These are phyloP conservation scores for Penstemon newberryi DNA, from an alignment of 257 asterid genomes.

Conservation along the genomic window DNA sequence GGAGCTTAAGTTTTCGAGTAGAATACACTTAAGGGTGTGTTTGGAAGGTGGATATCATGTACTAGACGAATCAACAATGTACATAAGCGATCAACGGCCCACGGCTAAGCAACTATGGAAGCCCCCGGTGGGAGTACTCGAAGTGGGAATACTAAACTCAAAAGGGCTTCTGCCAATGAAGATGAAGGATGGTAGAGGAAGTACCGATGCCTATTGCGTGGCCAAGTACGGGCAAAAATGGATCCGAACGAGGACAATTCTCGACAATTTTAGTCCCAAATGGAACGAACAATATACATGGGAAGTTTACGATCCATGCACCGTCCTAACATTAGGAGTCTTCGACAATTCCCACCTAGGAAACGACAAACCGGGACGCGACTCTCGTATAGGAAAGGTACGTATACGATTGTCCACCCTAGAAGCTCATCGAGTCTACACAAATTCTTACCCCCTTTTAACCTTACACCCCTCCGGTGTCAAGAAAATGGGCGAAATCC, in stretches of 20 bases:
- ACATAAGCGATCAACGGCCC: slow-evolving; percentile 34
- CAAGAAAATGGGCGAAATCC: slow-evolving; percentile 37
- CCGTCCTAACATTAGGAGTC: slow-evolving; percentile 33
- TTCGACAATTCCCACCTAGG: slow-evolving; percentile 31
- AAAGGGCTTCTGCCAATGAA: slow-evolving; percentile 31
- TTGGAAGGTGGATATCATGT: slow-evolving; percentile 43
- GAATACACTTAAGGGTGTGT: slow-evolving; percentile 31
- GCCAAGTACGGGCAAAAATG: slow-evolving; percentile 37
- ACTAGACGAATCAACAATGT: slow-evolving; percentile 34
- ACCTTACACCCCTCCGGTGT: slow-evolving; percentile 32
- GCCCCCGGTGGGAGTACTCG: slow-evolving; percentile 33
- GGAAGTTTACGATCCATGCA: slow-evolving; percentile 39
- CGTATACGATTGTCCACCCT: slow-evolving; percentile 32
- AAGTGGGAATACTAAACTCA: slow-evolving; percentile 33
- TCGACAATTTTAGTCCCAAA: slow-evolving; percentile 28
- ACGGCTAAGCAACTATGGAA: slow-evolving; percentile 37
- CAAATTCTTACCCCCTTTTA: slow-evolving; percentile 32
- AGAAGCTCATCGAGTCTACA: slow-evolving; percentile 29
- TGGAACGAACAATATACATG: slow-evolving; percentile 42
- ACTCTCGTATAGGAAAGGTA: slow-evolving; percentile 35
- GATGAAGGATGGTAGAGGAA: slow-evolving; percentile 30
- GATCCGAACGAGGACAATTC: slow-evolving; percentile 33
- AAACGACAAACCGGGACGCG: slow-evolving; percentile 18
- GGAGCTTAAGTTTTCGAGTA: slow-evolving; percentile 28
- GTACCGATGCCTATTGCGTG: slow-evolving; percentile 36